These are phyloP conservation scores for Hypericum perforatum DNA, from an alignment of 345 rosid species.

Conservation along the genomic window DNA sequence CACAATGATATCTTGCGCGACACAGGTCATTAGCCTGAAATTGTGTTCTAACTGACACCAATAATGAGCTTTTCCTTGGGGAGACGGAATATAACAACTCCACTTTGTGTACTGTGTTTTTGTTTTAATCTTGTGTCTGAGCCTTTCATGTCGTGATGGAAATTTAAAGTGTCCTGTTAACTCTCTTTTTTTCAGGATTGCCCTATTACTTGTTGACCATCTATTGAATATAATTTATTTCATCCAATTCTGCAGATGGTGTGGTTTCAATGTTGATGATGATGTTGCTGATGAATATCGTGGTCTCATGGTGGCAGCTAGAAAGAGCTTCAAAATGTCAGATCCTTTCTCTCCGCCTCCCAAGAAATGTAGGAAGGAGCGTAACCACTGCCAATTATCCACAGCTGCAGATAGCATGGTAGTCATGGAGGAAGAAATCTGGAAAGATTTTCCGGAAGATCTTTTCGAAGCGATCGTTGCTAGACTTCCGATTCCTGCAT, in stretches of 20 bases:
- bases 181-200: too few relatives aligned
- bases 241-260: conserved; percentile 43
- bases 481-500: conserved; percentile 70
- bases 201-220: background rate
- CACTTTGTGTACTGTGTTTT: too few relatives aligned
- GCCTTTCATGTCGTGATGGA: too few relatives aligned
- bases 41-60: too few relatives aligned
- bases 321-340: conserved; percentile 52
- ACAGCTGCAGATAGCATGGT: conserved; percentile 30
- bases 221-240: conserved; percentile 2
- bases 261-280: conserved; percentile 47
- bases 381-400: conserved; percentile 41
- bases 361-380: conserved; percentile 69
- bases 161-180: too few relatives aligned
- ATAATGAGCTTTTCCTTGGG: too few relatives aligned
- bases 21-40: too few relatives aligned
- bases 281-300: conserved; percentile 55
- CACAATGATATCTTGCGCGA: too few relatives aligned
- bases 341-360: conserved; percentile 63
- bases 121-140: too few relatives aligned
- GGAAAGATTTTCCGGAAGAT: conserved; percentile 94
- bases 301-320: conserved; percentile 61
- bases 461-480: conserved; percentile 87
- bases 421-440: conserved; percentile 66
- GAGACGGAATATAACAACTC: too few relatives aligned